Evolutionary conservation across 179 eudicot species (phyloP), one percentile per base, ranked within the genome.

Genomic region (Nepenthes alata): DNA sequence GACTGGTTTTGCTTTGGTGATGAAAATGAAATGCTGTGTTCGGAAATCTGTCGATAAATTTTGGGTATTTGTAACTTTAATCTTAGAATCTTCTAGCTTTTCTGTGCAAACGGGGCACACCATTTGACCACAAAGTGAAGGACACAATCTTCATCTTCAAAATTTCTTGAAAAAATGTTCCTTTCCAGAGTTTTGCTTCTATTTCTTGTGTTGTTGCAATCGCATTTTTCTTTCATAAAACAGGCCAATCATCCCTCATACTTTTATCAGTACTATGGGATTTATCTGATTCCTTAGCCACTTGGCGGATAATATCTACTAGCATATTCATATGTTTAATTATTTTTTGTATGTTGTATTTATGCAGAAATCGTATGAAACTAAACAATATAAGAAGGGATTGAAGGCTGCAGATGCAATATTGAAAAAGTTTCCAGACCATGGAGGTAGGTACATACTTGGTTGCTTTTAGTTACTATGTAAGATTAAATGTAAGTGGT

Each of bases 321-420:
- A 11, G 25, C 3, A n/a, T 12, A 3, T 6, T 12, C 16, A 13
- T 12, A n/a, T 12, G 55, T 5, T n/a, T 13, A 14, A 35, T 14
- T 50, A 52, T 11, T 37, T 34, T 9, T 63, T 41, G 16, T 16
- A 9, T 16, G n/a, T 47, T 41, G n/a, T 25, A n/a, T 11, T 49
- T 11, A 12, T 77, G 66, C 91, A 94, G 97, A 94, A 85, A 90
- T 94, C 99, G 9, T 94, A 90, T 65, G 99, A 94, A 72, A 87
- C 94, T 14, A 94, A 94, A 69, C 99, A 94, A 66, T 94, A 94
- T 68, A 94, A 94, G 76, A 94, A 94, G 81, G 99, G 99, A 45
- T 73, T 94, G 77, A 94, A 90, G 82, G 97, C 99, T 3, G 99
- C 99, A 6, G 99, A 94, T 80, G 65, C 94, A 52, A 94, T 94